phyloP scores from a whole-genome alignment of 2,329 filamentous ascomycete genomes.

The Ophiognomonia clavigignenti-juglandacearum region DNA sequence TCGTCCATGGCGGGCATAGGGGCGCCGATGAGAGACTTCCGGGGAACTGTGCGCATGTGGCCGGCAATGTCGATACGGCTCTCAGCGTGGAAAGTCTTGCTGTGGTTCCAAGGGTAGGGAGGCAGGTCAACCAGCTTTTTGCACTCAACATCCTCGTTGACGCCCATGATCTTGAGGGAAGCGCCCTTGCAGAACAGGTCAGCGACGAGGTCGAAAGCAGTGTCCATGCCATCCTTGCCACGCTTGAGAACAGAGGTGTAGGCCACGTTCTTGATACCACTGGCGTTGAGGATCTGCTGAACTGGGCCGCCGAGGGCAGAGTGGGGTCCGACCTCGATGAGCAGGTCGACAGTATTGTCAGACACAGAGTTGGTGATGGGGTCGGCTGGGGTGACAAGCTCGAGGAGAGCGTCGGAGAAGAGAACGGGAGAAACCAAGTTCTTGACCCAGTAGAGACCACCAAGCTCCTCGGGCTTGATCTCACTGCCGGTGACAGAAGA shows the following conservation, averaged over 20 bases:
- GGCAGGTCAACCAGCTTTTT: conserved; percentile 31
- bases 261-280: conserved; percentile 17
- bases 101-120: conserved; percentile 43
- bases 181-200: conserved; percentile 10
- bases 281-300: conserved; percentile 22
- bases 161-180: conserved; percentile 19
- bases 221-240: conserved; percentile 17
- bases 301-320: conserved; percentile 25
- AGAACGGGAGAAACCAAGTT: conserved; percentile 13
- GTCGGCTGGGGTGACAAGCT: conserved; percentile 13
- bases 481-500: conserved; percentile 10
- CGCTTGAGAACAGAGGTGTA: conserved; percentile 45
- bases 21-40: conserved; percentile 10
- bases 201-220: conserved; percentile 8
- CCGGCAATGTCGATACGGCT: conserved; percentile 25
- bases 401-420: conserved; percentile 10
- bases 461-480: conserved; percentile 10
- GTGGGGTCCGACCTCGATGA: conserved; percentile 27
- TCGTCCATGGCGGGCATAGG: conserved; percentile 12
- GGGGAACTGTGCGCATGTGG: conserved; percentile 28
- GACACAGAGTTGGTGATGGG: conserved; percentile 9
- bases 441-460: conserved; percentile 20
- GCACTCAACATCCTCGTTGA: conserved; percentile 25
- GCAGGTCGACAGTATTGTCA: conserved; percentile 24
- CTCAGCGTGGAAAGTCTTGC: conserved; percentile 20